Base-by-base conservation (phyloP, 371 early-diverging fungal species). In the Nematocida sp. region DNA sequence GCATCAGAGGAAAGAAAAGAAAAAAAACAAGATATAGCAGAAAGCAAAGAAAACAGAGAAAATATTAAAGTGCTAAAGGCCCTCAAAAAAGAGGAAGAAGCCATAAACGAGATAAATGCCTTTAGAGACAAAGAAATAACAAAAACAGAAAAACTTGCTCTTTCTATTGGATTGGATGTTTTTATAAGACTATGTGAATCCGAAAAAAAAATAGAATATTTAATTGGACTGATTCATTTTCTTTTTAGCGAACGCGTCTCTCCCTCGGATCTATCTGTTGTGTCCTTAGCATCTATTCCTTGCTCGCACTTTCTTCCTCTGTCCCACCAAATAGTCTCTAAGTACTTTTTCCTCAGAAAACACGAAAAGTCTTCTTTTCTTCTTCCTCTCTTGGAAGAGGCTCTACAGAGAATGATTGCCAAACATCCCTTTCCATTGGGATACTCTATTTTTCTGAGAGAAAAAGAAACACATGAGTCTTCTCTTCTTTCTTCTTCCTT, bases 311-410 rank as follows among this genome's bases (percentile, higher is more conserved):
- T 71, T 39, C 45, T 71, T 30, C 75, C 75, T 11, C 63, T 71
- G 9, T 59, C 59, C 32, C 50, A 71, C 28, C 75, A 71, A 59
- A 71, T 71, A 28, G 42, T 71, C 33, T 71, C 75, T 20, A 61
- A 71, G 42, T 71, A 49, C 45, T 60, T 53, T 26, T 33, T 25
- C 23, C 0, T 71, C 38, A 28, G n/a, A 35, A 53, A 35, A 61
- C 13, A 53, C 5, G 3, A 23, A 26, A 9, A 38, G 25, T 5
- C 18, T 23, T 39, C 9, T 28, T 4, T 35, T 3, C 53, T 3
- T 45, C 45, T 33, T 20, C 45, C 25, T 36, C 53, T 5, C 5
- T 16, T 63, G 28, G 25, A 45, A 28, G 7, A 28, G 5, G 7
- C 59, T 3, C 56, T 71, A 18, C 0, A 38, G 9, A 38, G 51